phyloP scores from a whole-genome alignment of 1,139 yeast species.

The Candida buenavistaensis region DNA sequence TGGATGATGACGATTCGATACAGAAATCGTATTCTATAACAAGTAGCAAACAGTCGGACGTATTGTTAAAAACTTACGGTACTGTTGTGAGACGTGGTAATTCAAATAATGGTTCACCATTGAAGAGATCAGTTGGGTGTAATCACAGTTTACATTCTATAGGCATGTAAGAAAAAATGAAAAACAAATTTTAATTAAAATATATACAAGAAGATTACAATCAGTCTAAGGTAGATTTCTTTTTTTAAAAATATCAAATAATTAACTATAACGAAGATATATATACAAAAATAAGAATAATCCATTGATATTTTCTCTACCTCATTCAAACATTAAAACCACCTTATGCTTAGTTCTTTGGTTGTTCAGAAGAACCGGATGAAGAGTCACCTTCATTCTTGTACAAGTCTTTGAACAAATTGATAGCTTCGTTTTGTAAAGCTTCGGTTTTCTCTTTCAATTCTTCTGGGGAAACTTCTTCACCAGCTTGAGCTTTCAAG shows the following conservation, averaged over 20 bases:
- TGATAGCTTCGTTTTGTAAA: conserved; percentile 88
- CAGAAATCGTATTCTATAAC: conserved; percentile 4
- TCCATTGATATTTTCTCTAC: not conserved
- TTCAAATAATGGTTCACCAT: conserved; percentile 3
- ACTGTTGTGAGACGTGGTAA: conserved; percentile 8
- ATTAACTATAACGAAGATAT: too few relatives aligned
- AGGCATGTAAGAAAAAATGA: not conserved
- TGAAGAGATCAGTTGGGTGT: conserved; percentile 11
- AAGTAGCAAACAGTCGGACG: conserved; percentile 7
- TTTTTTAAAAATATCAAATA: too few relatives aligned
- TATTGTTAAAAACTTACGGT: conserved; percentile 12
- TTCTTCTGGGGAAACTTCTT: conserved; percentile 77
- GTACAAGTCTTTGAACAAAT: conserved; percentile 95
- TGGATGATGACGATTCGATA: not conserved
- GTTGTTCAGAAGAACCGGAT: conserved; percentile 36
- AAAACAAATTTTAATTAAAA: not conserved
- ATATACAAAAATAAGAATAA: too few relatives aligned
- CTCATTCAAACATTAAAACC: not conserved
- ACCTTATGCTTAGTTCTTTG: conserved; percentile 37
- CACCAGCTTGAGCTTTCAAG: conserved; percentile 94
- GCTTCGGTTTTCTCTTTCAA: conserved; percentile 93
- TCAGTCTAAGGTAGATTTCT: too few relatives aligned
- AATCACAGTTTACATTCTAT: conserved; percentile 11
- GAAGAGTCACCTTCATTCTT: conserved; percentile 45
- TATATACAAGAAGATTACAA: too few relatives aligned